phyloP scores from a whole-genome alignment of 768 basidiomycete species.

The Russula compacta region DNA sequence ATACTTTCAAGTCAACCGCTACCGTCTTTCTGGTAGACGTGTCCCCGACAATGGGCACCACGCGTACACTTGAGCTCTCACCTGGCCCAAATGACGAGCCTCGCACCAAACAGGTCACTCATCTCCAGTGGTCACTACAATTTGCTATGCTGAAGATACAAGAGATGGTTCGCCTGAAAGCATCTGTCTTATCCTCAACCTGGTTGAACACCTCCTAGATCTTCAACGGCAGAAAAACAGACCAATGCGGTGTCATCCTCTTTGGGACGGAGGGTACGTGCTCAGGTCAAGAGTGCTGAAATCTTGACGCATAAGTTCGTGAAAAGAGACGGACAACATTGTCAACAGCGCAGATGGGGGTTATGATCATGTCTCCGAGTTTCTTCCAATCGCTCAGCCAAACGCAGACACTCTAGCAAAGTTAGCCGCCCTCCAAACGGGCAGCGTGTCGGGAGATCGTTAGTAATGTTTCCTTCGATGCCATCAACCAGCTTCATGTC shows the following conservation, averaged over 20 bases:
- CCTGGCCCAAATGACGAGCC: conserved; percentile 43
- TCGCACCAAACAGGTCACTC: conserved; percentile 51
- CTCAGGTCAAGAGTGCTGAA: background rate
- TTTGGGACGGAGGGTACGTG: conserved; percentile 73
- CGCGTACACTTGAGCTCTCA: conserved; percentile 47
- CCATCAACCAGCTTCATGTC: background rate
- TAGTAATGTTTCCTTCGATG: conserved; percentile 24
- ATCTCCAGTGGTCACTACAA: conserved; percentile 74
- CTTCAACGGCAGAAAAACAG: conserved; percentile 85
- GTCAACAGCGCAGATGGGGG: conserved; percentile 53
- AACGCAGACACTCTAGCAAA: conserved; percentile 58
- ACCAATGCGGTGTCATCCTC: conserved; percentile 82
- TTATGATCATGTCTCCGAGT: conserved; percentile 67
- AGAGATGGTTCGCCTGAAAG: conserved; percentile 56
- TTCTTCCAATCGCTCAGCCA: conserved; percentile 59
- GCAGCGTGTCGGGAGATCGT: conserved; percentile 58
- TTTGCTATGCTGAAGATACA: conserved; percentile 88
- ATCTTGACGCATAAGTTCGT: background rate
- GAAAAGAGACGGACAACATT: conserved; percentile 54
- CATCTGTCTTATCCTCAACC: conserved; percentile 4
- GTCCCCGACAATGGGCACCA: conserved; percentile 75
- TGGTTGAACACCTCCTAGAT: conserved; percentile 43
- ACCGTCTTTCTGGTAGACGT: conserved; percentile 87
- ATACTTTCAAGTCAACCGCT: conserved; percentile 55
- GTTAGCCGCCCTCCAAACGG: conserved; percentile 50